phyloP scores from a whole-genome alignment of 176 grass and related monocot genomes.

The Oryza glaberrima region DNA sequence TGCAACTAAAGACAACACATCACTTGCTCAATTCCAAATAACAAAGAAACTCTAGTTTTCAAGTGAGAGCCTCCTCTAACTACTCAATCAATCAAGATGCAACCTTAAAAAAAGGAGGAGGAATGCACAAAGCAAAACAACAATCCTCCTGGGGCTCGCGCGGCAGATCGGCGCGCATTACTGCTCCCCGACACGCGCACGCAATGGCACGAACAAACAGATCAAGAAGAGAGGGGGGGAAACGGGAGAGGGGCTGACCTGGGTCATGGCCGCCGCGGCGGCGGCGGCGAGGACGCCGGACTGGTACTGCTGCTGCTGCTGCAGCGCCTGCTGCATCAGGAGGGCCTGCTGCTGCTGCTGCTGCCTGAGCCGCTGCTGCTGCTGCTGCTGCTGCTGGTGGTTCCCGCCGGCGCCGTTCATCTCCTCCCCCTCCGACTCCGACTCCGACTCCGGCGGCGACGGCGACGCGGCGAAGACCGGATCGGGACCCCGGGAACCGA shows the following conservation, averaged over 20 bases:
- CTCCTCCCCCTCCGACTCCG: not conserved
- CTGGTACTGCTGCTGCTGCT: constrained; percentile 86
- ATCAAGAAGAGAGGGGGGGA: constrained; percentile 39
- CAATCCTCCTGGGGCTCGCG: constrained; percentile 12
- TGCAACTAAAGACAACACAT: not conserved
- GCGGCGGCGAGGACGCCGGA: constrained; percentile 71
- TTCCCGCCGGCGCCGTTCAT: constrained; percentile 59
- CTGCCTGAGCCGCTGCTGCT: constrained; percentile 53
- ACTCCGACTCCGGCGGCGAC: not conserved
- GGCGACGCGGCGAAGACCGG: constrained; percentile 43
- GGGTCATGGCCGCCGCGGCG: constrained; percentile 65
- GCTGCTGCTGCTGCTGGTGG: constrained; percentile 57
- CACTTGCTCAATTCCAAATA: constrained; percentile 29
- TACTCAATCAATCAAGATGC: constrained; percentile 13
- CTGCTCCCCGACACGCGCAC: constrained; percentile 2
- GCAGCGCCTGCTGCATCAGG: constrained; percentile 69
- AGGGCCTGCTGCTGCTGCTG: constrained; percentile 74
- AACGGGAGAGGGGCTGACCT: constrained; percentile 42
- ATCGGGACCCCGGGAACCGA: constrained; percentile 41
- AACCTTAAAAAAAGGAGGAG: not conserved
- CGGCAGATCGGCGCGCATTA: constrained; percentile 49
- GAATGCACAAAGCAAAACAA: constrained; percentile 39
- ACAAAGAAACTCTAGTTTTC: constrained; percentile 21
- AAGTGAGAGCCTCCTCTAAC: constrained; percentile 27
- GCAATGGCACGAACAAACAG: constrained; percentile 21